Evolutionary conservation across 176 grass and related monocot species (phyloP), one percentile per base, ranked within the genome.

Genomic region (Triticum timopheevii): DNA sequence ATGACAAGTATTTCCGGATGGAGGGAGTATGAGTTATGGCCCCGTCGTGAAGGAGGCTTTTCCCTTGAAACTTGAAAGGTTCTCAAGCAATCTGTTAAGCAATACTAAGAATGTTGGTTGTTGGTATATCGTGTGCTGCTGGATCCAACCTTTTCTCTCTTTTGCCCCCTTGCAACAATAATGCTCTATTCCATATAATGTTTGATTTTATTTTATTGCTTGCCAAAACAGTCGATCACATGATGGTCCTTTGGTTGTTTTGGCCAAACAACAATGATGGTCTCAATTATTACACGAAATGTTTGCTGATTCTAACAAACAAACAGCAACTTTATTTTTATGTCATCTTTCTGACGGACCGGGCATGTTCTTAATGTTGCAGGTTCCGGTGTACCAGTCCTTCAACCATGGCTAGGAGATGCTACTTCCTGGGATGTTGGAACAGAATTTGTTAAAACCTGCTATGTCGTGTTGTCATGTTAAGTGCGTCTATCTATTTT

Each of bases 321-420:
- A 2, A 36, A 36, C 27, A 15, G 20, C 10, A 69, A 56, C 17
- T 58, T 58, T 71, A 70, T 64, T 16, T 7, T 22, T 22, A 85
- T 81, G 47, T n/a, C 54, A 40, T 65, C 13, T 58, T 72, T 44
- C 10, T 10, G 24, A 81, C 7, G 7, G 31, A 86, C 12, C 1
- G 17, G 2, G 10, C 67, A 24, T 64, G 36, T 6, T 87, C 40
- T 80, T 83, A 0, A 38, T 80, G 70, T 47, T 90, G 83, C 89
- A 99, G 97, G 94, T 94, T 84, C 94, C 97, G 5, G 81, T 91
- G 17, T 99, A 94, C 90, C 94, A 99, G 75, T 92, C 94, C 80
- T 99, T 99, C 86, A 93, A 96, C 78, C 92, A 96, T 77, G 85
- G 85, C 27, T 99, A 92, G 85, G 80, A 87, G 79, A 69, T 70